Evolutionary conservation across 768 basidiomycete species (phyloP).

Genomic region (Psilocybe sp.): DNA sequence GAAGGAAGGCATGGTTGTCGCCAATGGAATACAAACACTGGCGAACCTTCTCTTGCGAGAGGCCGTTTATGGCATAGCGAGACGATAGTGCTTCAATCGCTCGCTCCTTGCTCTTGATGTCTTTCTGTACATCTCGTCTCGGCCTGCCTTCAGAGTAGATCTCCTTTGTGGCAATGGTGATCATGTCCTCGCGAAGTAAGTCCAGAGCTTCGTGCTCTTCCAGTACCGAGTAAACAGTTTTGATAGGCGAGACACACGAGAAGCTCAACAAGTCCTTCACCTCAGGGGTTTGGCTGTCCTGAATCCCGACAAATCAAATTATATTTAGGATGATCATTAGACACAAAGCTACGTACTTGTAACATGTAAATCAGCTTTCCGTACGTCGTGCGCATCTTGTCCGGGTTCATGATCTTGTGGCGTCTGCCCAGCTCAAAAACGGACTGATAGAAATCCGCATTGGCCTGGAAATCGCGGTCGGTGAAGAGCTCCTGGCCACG

Average conservation of each 20-base stretch:
- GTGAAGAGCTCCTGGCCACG: slow-evolving; percentile 83
- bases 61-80: slow-evolving; percentile 55
- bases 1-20: slow-evolving; percentile 86
- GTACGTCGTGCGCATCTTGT: slow-evolving; percentile 88
- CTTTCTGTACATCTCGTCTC: slow-evolving; percentile 77
- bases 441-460: slow-evolving; percentile 75
- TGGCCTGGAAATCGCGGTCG: slow-evolving; percentile 77
- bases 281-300: slow-evolving; percentile 86
- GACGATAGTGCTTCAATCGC: slow-evolving; percentile 75
- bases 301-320: slow-evolving; percentile 11
- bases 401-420: slow-evolving; percentile 91
- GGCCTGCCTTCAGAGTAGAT: slow-evolving; percentile 72
- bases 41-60: slow-evolving; percentile 64
- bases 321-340: neutral
- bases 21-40: slow-evolving; percentile 88
- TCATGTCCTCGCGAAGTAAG: slow-evolving; percentile 72
- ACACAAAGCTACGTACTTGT: slow-evolving; percentile 46
- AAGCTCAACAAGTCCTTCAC: slow-evolving; percentile 80
- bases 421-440: slow-evolving; percentile 82
- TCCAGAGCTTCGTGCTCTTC: slow-evolving; percentile 63
- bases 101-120: slow-evolving; percentile 81
- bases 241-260: slow-evolving; percentile 75
- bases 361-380: slow-evolving; percentile 84
- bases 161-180: slow-evolving; percentile 78
- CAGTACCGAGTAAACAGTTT: slow-evolving; percentile 67